Evolutionary conservation across 2,329 filamentous ascomycete species (phyloP).

Genomic region (Cyanodermella asteris): DNA sequence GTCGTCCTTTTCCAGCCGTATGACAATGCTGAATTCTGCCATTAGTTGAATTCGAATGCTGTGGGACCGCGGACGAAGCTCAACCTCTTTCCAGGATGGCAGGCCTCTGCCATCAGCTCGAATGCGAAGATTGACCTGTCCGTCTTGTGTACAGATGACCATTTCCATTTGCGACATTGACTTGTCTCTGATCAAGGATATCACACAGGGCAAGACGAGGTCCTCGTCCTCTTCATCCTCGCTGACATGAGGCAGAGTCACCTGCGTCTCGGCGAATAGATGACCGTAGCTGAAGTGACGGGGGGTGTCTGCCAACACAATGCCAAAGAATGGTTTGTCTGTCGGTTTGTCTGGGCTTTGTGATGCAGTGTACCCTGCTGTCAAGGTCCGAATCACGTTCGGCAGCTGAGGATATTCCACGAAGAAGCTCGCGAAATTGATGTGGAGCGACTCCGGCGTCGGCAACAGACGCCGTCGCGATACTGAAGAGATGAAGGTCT

Average conservation of each 20-base stretch:
- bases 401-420: too few species aligned
- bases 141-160: constrained; percentile 58
- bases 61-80: constrained; percentile 49
- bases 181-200: constrained; percentile 52
- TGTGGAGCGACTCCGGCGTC: too few species aligned
- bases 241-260: constrained; percentile 22
- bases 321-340: constrained; percentile 40
- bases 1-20: constrained; percentile 26
- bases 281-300: constrained; percentile 60
- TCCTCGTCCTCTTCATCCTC: constrained; percentile 52
- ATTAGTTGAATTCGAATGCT: constrained; percentile 49
- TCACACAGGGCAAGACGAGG: constrained; percentile 47
- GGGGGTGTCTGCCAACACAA: constrained; percentile 56
- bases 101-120: constrained; percentile 45
- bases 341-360: too few species aligned
- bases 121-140: constrained; percentile 52
- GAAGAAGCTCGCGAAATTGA: too few species aligned
- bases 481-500: too few species aligned
- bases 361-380: too few species aligned
- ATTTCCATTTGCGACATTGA: constrained; percentile 49
- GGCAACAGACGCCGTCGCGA: too few species aligned
- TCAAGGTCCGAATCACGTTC: too few species aligned
- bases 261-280: constrained; percentile 39
- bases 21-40: constrained; percentile 36
- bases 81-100: constrained; percentile 60